Evolutionary conservation across 163 green algal genomes (phyloP).

Genomic region (Volvox carteri): DNA sequence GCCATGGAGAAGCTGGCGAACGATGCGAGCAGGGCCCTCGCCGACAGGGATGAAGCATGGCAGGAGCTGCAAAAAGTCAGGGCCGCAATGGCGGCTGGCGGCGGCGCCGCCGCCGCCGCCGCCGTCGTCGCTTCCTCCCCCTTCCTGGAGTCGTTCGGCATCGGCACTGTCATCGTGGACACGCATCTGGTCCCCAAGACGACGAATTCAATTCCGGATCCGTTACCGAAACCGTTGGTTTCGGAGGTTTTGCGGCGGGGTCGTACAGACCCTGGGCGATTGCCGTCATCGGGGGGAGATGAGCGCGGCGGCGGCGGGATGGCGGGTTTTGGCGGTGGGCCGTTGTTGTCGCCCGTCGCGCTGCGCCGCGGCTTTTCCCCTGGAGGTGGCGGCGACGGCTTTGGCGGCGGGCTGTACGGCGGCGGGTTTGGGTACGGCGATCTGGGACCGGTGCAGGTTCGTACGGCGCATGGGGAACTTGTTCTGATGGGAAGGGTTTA

Average conservation of each 20-base stretch:
- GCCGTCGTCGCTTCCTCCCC: background rate
- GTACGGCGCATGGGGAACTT: no score
- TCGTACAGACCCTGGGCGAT: constrained; percentile 37
- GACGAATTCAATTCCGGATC: constrained; percentile 43
- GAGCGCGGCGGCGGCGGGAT: background rate
- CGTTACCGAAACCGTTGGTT: constrained; percentile 35
- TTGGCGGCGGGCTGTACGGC: background rate
- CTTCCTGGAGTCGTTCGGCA: background rate
- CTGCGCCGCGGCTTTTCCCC: background rate
- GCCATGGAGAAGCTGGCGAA: constrained; percentile 50
- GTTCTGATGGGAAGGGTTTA: no score
- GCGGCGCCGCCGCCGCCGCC: background rate
- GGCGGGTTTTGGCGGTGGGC: no score
- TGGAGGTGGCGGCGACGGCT: background rate
- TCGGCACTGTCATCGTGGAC: constrained; percentile 28
- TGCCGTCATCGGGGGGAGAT: no score
- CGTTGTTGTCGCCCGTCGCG: background rate
- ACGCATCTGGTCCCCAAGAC: constrained; percentile 45
- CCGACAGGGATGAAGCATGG: constrained; percentile 39
- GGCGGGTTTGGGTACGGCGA: constrained; percentile 28
- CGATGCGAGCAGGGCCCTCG: constrained; percentile 21
- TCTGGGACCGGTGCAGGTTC: constrained; percentile 1
- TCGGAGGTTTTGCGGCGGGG: constrained; percentile 39
- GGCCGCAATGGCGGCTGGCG: background rate
- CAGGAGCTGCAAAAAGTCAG: constrained; percentile 47